Percentiles rank a stretch among this genome's conserved stretches.
Evolutionary conservation across 768 basidiomycete species (phyloP).

Genomic region (Lentinula boryana): DNA sequence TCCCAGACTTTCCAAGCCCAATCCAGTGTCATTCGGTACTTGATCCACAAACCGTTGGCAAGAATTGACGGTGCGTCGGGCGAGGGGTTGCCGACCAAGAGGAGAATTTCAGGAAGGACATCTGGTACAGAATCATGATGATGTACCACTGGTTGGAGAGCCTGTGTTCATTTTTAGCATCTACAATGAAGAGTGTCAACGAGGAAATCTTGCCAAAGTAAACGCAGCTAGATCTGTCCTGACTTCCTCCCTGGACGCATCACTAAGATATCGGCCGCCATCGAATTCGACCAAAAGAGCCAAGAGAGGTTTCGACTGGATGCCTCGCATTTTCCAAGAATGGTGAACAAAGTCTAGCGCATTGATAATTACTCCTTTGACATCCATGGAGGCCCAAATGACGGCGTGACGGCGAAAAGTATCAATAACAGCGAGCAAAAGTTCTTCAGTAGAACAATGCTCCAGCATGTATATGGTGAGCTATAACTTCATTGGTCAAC

Average conservation of each 20-base stretch:
- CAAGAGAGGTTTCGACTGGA: conserved; percentile 61
- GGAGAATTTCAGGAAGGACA: conserved; percentile 57
- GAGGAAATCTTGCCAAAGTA: conserved; percentile 41
- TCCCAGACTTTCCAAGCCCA: conserved; percentile 88
- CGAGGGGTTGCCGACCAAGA: conserved; percentile 54
- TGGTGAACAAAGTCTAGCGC: conserved; percentile 61
- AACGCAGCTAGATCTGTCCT: conserved; percentile 55
- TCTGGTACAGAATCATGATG: conserved; percentile 37
- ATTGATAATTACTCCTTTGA: conserved; percentile 43
- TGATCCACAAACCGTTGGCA: conserved; percentile 77
- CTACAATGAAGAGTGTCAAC: not conserved
- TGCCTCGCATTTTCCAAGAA: conserved; percentile 56
- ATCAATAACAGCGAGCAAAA: conserved; percentile 60
- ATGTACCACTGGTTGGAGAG: conserved; percentile 36
- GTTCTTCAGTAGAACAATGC: conserved; percentile 42
- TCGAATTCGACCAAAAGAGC: conserved; percentile 62
- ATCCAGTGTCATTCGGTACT: conserved; percentile 63
- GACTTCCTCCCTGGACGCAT: conserved; percentile 52
- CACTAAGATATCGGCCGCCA: conserved; percentile 47
- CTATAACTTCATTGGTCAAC: conserved; percentile 22
- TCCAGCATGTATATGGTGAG: conserved; percentile 49
- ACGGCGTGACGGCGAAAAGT: conserved; percentile 64
- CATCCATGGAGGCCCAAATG: conserved; percentile 78
- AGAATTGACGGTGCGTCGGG: conserved; percentile 61
- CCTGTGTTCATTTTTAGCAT: conserved; percentile 21